Evolutionary conservation across 495 filamentous ascomycete species (phyloP), one percentile per base, ranked within the genome.

Genomic region (Articulospora tetracladia): DNA sequence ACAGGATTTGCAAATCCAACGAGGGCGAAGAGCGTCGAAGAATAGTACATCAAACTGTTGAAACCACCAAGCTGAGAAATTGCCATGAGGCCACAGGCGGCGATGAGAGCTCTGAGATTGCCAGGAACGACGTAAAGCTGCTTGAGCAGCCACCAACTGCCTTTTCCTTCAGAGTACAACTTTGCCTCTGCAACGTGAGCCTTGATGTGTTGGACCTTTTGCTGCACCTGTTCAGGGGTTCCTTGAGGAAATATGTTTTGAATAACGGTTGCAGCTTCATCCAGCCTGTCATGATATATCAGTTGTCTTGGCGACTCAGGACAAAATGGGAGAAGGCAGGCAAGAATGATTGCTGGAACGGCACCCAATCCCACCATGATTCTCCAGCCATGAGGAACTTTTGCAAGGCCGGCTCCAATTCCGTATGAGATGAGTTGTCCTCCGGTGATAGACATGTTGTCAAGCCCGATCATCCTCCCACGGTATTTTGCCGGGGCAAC

Each of bases 261-360:
- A 13, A 80, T 68, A 19, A 79, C 73, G 1, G 26, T 51, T 1
- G 59, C 64, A 1, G 76, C 77, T 58, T 79, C 70, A 11, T 78
- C 78, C 0, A 63, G 50, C 25, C 72, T 73, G 28, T 71, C 67
- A 53, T 81, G 72, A 57, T 74, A 78, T 32, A 79, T 67, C 36
- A 83, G 69, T 59, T 82, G 77, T 41, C 80, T 79, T 12, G 80
- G 80, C 0, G 77, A 82, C 59, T 82, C 79, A 0, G 78, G 80
- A 64, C 77, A 80, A 61, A 74, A 70, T 19, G 72, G 70, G 3
- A 81, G 66, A 3, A 81, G 67, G 19, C 69, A 63, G 10, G 60
- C 66, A 11, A 81, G 74, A 46, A 79, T 59, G 23, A 78, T 74
- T 1, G 78, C 71, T 2, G 80, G 80, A n/a, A 79, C 62, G 22